Conservation (phyloP, 179 eudicot genomes). For the Spergularia azorica region DNA sequence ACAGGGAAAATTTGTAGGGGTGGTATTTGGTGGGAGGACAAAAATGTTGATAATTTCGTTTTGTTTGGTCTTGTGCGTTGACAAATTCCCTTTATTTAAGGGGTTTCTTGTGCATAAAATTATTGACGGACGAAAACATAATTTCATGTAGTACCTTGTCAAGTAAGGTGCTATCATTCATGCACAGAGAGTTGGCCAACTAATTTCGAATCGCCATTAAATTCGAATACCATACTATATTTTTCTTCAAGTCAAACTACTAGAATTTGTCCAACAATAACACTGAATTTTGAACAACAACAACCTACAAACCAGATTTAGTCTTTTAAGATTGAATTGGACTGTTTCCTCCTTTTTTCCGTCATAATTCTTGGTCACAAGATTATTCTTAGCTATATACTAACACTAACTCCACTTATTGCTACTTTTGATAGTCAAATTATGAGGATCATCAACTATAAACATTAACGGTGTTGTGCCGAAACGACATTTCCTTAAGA, state of each 20-base stretch:
- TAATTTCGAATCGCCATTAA: constrained; percentile 7
- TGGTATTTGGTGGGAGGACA: not conserved
- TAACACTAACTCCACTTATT: not conserved
- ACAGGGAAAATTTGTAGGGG: not conserved
- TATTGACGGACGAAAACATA: not conserved
- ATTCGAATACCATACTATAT: not conserved
- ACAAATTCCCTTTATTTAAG: not conserved
- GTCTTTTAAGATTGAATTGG: not conserved
- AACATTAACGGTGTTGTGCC: too few relatives aligned
- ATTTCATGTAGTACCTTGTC: not conserved
- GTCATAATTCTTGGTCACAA: not conserved
- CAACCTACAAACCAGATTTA: not conserved
- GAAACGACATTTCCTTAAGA: too few relatives aligned
- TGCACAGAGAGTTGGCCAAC: constrained; percentile 24
- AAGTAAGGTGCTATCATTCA: not conserved
- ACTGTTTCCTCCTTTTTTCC: not conserved
- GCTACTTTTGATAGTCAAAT: not conserved
- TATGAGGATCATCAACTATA: too few relatives aligned
- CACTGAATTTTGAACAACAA: constrained; percentile 5
- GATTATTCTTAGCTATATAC: not conserved
- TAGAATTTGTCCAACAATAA: constrained; percentile 18
- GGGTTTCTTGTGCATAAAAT: not conserved
- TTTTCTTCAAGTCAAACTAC: not conserved
- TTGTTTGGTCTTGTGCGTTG: constrained; percentile 14
- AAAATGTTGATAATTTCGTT: not conserved